Base-by-base conservation (phyloP, 371 early-diverging fungal genomes). In the Dichotomocladium elegans region DNA sequence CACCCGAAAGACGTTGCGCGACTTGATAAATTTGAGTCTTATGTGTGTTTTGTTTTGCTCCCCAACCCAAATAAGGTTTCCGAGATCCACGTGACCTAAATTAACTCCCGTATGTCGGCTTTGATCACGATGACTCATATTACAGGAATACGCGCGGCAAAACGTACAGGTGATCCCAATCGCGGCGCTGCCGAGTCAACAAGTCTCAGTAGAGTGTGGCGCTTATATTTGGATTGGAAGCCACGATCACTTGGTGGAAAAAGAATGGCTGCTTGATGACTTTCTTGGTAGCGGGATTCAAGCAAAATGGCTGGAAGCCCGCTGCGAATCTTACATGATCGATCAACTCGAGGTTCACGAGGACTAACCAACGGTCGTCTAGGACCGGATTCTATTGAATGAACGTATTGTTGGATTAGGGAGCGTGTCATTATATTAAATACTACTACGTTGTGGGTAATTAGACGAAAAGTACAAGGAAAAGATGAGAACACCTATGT, bases 11-110 rank as follows among this genome's bases (percentile, higher is more conserved):
- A 75, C 44, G 41, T 75, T 2, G 34, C 46, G 21, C 57, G 63
- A 22, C 45, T 75, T 15, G 75, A 75, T 56, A 51, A 51, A 0
- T 75, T 66, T 63, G 75, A 75, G 58, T 72, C 72, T 24, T 58
- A 64, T 19, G 75, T 75, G 64, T 53, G 51, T 21, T 11, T 41
- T 41, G 42, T 41, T 41, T 9, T 19, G 9, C 8, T 8, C n/a
- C n/a, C n/a, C n/a, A n/a, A n/a, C n/a, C n/a, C n/a, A n/a, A n/a
- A n/a, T n/a, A n/a, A 15, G 37, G n/a, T 6, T 17, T 5, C 15
- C 37, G 21, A 22, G 11, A 37, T 9, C 37, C 1, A 37, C 15
- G 21, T 11, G 4, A 37, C 21, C 37, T 3, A 21, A 37, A 9
- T 37, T n/a, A n/a, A n/a, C n/a, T n/a, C n/a, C n/a, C n/a, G n/a